Conservation (phyloP, 75 land plant species). For the Sequoiadendron giganteum region DNA sequence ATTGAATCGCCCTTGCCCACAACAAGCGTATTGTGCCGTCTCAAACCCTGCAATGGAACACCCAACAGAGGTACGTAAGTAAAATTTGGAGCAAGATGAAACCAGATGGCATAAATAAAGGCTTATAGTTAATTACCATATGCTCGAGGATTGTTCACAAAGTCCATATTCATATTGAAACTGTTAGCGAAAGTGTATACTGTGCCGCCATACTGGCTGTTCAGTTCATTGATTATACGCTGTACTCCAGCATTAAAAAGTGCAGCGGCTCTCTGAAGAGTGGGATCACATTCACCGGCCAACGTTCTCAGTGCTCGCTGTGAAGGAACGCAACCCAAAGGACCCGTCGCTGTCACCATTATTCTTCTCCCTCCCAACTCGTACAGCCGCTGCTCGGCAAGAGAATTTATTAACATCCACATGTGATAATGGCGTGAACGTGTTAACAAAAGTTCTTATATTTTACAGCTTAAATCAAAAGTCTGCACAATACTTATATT, state of each 20-base stretch:
- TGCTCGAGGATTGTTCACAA: slow-evolving; percentile 40
- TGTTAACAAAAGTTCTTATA: no score
- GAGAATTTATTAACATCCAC: no score
- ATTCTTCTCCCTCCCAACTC: slow-evolving; percentile 65
- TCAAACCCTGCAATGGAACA: slow-evolving; percentile 25
- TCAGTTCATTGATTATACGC: slow-evolving; percentile 41
- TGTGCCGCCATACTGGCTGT: slow-evolving; percentile 32
- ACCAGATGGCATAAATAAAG: background rate
- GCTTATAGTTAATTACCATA: slow-evolving; percentile 30
- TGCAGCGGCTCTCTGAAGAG: slow-evolving; percentile 35
- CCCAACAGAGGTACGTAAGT: background rate
- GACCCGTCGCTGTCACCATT: slow-evolving; percentile 59
- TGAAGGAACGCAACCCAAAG: slow-evolving; percentile 71
- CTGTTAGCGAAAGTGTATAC: slow-evolving; percentile 39
- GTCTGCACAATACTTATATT: no score
- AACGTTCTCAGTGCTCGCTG: slow-evolving; percentile 40
- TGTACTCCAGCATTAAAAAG: slow-evolving; percentile 50
- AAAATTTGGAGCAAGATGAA: background rate
- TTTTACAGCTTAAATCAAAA: no score
- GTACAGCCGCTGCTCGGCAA: slow-evolving; percentile 31
- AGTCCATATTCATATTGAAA: slow-evolving; percentile 34
- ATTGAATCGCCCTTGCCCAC: slow-evolving; percentile 55
- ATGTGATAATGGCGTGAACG: no score
- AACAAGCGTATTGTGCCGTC: slow-evolving; percentile 36
- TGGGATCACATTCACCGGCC: slow-evolving; percentile 43